Conservation (phyloP, 2,329 filamentous ascomycete species). For the Beauveria sp. region DNA sequence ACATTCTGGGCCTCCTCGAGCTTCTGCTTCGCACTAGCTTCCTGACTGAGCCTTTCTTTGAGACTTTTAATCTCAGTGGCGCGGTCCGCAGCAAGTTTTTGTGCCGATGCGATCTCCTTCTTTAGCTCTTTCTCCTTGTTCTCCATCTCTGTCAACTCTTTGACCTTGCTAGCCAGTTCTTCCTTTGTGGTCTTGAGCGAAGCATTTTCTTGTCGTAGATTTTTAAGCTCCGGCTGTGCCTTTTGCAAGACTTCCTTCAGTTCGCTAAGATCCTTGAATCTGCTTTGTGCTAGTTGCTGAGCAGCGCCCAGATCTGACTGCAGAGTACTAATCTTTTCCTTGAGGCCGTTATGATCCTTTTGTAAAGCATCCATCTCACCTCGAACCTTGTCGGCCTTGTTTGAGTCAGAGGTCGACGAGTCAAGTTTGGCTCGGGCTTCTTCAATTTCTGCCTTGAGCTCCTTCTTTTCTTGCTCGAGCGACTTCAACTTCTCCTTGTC, state of each 20-base stretch:
- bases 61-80: slow-evolving; percentile 71
- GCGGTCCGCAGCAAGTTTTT: slow-evolving; percentile 63
- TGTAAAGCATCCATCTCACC: slow-evolving; percentile 50
- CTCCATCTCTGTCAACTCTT: slow-evolving; percentile 69
- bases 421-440: slow-evolving; percentile 65
- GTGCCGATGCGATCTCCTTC: slow-evolving; percentile 62
- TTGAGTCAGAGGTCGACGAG: slow-evolving; percentile 24
- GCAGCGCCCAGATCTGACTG: slow-evolving; percentile 81
- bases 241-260: slow-evolving; percentile 74
- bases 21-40: slow-evolving; percentile 61
- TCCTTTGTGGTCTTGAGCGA: slow-evolving; percentile 68
- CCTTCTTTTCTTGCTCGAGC: slow-evolving; percentile 60
- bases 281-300: slow-evolving; percentile 74
- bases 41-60: slow-evolving; percentile 69
- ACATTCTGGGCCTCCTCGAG: slow-evolving; percentile 73
- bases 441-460: slow-evolving; percentile 53
- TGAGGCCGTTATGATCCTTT: slow-evolving; percentile 58
- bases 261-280: slow-evolving; percentile 83
- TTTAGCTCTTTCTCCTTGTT: slow-evolving; percentile 74
- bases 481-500: slow-evolving; percentile 70
- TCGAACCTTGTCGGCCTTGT: slow-evolving; percentile 47
- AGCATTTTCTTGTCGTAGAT: slow-evolving; percentile 66
- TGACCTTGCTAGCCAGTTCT: slow-evolving; percentile 52
- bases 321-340: slow-evolving; percentile 58
- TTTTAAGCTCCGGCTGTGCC: slow-evolving; percentile 77